phyloP scores from a whole-genome alignment of 495 filamentous ascomycete species.

The Cercophora scortea region DNA sequence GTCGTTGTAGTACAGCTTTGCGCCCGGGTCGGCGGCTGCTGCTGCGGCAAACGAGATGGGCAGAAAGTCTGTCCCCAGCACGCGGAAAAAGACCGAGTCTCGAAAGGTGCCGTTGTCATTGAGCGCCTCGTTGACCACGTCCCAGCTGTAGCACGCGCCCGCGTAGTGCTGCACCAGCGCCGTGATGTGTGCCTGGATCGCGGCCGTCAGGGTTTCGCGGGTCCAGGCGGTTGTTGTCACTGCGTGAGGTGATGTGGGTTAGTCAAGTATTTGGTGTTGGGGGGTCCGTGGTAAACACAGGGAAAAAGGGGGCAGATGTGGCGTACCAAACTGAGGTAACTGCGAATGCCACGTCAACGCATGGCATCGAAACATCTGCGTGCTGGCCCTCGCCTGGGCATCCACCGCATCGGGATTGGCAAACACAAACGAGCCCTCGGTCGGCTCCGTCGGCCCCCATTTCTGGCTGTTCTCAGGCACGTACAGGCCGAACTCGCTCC shows the following conservation, averaged over 20 bases:
- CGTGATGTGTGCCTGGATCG: conserved; percentile 35
- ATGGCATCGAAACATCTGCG: conserved; percentile 49
- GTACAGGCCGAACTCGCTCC: conserved; percentile 48
- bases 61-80: conserved; percentile 35
- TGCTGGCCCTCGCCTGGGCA: conserved; percentile 36
- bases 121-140: conserved; percentile 49
- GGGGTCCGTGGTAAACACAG: no score
- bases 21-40: conserved; percentile 16
- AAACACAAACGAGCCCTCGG: conserved; percentile 38
- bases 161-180: conserved; percentile 41
- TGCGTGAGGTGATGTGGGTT: background rate
- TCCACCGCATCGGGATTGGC: conserved; percentile 39
- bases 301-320: background rate
- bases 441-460: conserved; percentile 32
- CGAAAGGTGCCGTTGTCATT: conserved; percentile 36
- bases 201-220: conserved; percentile 39
- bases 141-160: conserved; percentile 37
- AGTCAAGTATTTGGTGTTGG: background rate
- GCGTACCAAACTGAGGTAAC: conserved; percentile 43
- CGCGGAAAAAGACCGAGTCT: conserved; percentile 25
- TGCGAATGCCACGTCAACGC: conserved; percentile 56
- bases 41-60: conserved; percentile 41
- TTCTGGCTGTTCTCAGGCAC: conserved; percentile 54
- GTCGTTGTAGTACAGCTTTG: conserved; percentile 55
- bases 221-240: conserved; percentile 50